A percentile compares a stretch with the other conserved stretches of the same genome.
phyloP scores from a whole-genome alignment of 2,329 filamentous ascomycete genomes.

The Pseudogymnoascus sp. region DNA sequence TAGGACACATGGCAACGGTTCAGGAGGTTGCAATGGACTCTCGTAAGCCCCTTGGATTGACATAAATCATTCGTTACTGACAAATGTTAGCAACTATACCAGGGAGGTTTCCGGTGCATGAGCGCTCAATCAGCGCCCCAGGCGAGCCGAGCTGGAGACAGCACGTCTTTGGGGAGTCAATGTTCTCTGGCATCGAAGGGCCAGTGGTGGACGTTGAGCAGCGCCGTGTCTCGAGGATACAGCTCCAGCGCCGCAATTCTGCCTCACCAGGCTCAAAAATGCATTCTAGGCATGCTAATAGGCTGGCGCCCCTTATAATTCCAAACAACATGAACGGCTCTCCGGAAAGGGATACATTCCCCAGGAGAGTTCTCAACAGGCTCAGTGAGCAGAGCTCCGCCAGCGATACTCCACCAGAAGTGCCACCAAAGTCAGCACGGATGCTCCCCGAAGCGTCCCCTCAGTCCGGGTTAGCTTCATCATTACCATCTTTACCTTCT shows the following conservation, averaged over 20 bases:
- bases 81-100: slow-evolving; percentile 52
- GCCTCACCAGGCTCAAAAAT: slow-evolving; percentile 14
- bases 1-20: slow-evolving; percentile 60
- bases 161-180: slow-evolving; percentile 31
- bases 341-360: slow-evolving; percentile 11
- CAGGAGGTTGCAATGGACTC: slow-evolving; percentile 62
- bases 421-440: slow-evolving; percentile 32
- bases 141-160: slow-evolving; percentile 39
- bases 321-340: slow-evolving; percentile 27
- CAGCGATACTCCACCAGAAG: slow-evolving; percentile 33
- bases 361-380: slow-evolving; percentile 7
- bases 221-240: neutral
- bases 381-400: slow-evolving; percentile 15
- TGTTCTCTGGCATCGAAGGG: slow-evolving; percentile 27
- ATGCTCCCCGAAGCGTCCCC: slow-evolving; percentile 38
- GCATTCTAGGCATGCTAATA: slow-evolving; percentile 30
- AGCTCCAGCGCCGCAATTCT: slow-evolving; percentile 4
- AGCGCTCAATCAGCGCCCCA: slow-evolving; percentile 56
- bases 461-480: slow-evolving; percentile 26
- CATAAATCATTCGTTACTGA: slow-evolving; percentile 13
- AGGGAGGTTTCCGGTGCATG: slow-evolving; percentile 53
- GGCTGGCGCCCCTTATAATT: slow-evolving; percentile 49
- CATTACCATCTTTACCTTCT: neutral
- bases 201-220: slow-evolving; percentile 22
- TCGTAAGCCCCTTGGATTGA: slow-evolving; percentile 40